Percentiles rank a stretch among this genome's conserved stretches.
Conservation (phyloP, 1,284 basidiomycete species). For the Apiotrichum mycotoxinovorans region DNA sequence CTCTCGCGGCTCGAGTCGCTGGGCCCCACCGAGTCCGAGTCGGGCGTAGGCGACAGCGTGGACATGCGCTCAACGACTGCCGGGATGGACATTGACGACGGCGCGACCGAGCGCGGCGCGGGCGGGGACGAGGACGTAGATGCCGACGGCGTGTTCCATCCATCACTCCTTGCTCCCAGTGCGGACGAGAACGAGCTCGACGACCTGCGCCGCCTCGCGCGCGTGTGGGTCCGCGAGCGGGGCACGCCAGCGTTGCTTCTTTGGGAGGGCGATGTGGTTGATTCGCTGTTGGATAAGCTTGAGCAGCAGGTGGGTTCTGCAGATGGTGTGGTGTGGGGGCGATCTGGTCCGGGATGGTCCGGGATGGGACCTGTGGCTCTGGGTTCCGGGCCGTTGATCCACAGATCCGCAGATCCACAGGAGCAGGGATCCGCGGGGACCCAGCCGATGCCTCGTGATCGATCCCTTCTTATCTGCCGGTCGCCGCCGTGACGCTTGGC, state of each 20-base stretch:
- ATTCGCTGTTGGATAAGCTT: constrained; percentile 71
- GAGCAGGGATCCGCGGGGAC: too few relatives aligned
- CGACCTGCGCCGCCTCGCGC: constrained; percentile 54
- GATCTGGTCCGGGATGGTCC: too few relatives aligned
- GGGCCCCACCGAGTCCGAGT: not conserved
- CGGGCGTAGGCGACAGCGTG: not conserved
- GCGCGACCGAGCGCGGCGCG: not conserved
- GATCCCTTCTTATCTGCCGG: too few relatives aligned
- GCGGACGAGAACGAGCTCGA: constrained; percentile 33
- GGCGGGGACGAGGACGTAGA: not conserved
- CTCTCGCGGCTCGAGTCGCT: constrained; percentile 6
- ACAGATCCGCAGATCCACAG: too few relatives aligned
- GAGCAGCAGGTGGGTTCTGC: constrained; percentile 68
- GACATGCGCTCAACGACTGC: not conserved
- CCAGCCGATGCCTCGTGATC: too few relatives aligned
- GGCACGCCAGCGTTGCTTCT: constrained; percentile 74
- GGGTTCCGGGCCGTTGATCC: too few relatives aligned
- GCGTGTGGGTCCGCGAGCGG: constrained; percentile 81
- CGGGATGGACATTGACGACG: not conserved
- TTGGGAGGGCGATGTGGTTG: constrained; percentile 69
- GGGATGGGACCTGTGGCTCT: too few relatives aligned
- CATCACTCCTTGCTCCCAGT: not conserved
- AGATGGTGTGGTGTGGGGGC: not conserved
- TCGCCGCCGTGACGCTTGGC: too few relatives aligned
- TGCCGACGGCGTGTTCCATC: constrained; percentile 2